A percentile compares a stretch with the other conserved stretches of the same genome.
Conservation (phyloP, 306 rosid genomes). For the Castanopsis chinensis region DNA sequence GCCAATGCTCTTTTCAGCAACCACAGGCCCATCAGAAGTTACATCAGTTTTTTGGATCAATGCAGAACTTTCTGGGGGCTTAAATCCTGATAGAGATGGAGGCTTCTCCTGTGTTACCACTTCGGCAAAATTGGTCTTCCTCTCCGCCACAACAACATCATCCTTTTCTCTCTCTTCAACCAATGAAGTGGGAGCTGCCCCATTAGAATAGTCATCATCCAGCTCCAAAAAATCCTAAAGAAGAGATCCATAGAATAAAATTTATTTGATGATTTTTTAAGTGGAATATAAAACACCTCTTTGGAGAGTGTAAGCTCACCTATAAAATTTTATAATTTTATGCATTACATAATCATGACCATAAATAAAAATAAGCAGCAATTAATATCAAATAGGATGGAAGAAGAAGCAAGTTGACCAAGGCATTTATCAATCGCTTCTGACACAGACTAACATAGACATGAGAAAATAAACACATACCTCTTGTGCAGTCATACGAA, state of each 20-base stretch:
- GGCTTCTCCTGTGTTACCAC: conserved; percentile 29
- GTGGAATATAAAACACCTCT: not conserved
- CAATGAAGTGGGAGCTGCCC: conserved; percentile 31
- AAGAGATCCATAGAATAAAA: not conserved
- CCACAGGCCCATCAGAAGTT: conserved; percentile 31
- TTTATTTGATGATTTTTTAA: not conserved
- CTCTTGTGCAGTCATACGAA: conserved; percentile 90
- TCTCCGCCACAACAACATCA: conserved; percentile 27
- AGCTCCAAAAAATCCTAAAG: conserved; percentile 69
- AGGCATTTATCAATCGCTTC: not conserved
- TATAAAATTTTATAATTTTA: not conserved
- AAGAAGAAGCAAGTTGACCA: not conserved
- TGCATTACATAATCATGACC: not conserved
- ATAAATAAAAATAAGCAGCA: not conserved
- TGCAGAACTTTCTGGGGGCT: conserved; percentile 24
- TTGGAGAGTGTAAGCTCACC: not conserved
- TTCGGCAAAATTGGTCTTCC: conserved; percentile 29
- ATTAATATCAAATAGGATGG: not conserved
- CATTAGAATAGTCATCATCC: conserved; percentile 61
- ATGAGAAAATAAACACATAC: conserved; percentile 38
- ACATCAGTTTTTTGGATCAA: conserved; percentile 27
- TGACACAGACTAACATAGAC: not conserved
- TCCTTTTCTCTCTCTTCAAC: conserved; percentile 37
- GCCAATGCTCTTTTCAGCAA: conserved; percentile 33
- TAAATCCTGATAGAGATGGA: conserved; percentile 27